Evolutionary conservation across 495 filamentous ascomycete genomes (phyloP).

Genomic region (Neurospora terricola): DNA sequence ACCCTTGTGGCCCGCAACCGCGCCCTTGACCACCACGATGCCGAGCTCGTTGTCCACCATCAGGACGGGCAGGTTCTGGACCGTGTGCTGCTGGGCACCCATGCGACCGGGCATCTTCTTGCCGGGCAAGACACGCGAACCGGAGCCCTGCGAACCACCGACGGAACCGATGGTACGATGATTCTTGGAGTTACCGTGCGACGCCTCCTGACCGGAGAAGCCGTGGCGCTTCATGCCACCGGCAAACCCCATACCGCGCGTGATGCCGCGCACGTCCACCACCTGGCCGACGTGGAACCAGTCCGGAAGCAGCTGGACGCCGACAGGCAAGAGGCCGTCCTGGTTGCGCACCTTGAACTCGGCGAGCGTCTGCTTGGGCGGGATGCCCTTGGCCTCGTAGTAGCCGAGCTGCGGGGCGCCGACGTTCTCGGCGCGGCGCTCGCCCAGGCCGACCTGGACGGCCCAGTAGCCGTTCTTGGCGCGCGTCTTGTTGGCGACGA

Average conservation of each 20-base stretch:
- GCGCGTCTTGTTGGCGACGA: slow-evolving; percentile 73
- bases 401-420: slow-evolving; percentile 74
- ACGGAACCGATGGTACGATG: slow-evolving; percentile 84
- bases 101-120: slow-evolving; percentile 97
- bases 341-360: slow-evolving; percentile 82
- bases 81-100: slow-evolving; percentile 76
- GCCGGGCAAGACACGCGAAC: slow-evolving; percentile 82
- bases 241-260: slow-evolving; percentile 81
- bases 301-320: slow-evolving; percentile 61
- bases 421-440: slow-evolving; percentile 64
- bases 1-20: slow-evolving; percentile 76
- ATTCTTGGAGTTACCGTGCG: slow-evolving; percentile 86
- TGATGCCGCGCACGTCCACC: slow-evolving; percentile 72
- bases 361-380: slow-evolving; percentile 68
- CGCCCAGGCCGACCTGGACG: slow-evolving; percentile 79
- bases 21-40: slow-evolving; percentile 77
- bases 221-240: slow-evolving; percentile 97
- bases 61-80: slow-evolving; percentile 83
- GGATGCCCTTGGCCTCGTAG: slow-evolving; percentile 64
- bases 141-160: slow-evolving; percentile 81
- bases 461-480: slow-evolving; percentile 80
- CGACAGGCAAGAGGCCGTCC: slow-evolving; percentile 61
- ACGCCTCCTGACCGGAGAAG: slow-evolving; percentile 78
- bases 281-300: slow-evolving; percentile 89
- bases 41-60: slow-evolving; percentile 77